Conservation (phyloP, 225 moss, liverwort and hornwort species). For the Sphagnum contortum region DNA sequence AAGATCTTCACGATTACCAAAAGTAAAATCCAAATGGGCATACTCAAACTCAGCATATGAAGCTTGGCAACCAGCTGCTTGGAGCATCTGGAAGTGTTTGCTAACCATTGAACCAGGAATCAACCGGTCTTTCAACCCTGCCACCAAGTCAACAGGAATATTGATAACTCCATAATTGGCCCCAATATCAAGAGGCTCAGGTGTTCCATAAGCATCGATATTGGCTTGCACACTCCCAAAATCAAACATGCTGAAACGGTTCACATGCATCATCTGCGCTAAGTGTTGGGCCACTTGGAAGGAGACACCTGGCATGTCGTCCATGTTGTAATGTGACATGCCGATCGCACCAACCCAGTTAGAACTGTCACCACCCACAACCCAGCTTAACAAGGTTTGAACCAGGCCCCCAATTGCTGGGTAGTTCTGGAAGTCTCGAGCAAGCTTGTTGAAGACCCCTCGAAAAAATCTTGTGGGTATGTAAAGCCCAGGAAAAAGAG, state of each 20-base stretch:
- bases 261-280: conserved; percentile 66
- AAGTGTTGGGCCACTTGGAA: conserved; percentile 60
- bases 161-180: conserved; percentile 62
- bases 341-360: conserved; percentile 89
- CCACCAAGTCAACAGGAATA: conserved; percentile 76
- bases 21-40: conserved; percentile 87
- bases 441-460: conserved; percentile 82
- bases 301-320: conserved; percentile 90
- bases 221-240: conserved; percentile 52
- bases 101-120: conserved; percentile 72
- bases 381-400: conserved; percentile 57
- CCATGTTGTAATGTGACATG: conserved; percentile 92
- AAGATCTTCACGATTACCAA: conserved; percentile 71
- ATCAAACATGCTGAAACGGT: conserved; percentile 64
- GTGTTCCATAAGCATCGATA: conserved; percentile 50
- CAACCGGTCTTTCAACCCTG: conserved; percentile 66
- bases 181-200: conserved; percentile 57
- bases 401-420: conserved; percentile 83
- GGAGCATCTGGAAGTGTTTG: conserved; percentile 53
- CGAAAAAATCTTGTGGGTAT: conserved; percentile 84
- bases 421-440: conserved; percentile 78
- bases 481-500: conserved; percentile 68
- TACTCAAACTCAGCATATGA: conserved; percentile 88
- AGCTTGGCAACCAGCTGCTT: conserved; percentile 35
- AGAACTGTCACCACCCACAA: conserved; percentile 69